phyloP scores from a whole-genome alignment of 495 filamentous ascomycete genomes.

The Aspergillus asperescens region DNA sequence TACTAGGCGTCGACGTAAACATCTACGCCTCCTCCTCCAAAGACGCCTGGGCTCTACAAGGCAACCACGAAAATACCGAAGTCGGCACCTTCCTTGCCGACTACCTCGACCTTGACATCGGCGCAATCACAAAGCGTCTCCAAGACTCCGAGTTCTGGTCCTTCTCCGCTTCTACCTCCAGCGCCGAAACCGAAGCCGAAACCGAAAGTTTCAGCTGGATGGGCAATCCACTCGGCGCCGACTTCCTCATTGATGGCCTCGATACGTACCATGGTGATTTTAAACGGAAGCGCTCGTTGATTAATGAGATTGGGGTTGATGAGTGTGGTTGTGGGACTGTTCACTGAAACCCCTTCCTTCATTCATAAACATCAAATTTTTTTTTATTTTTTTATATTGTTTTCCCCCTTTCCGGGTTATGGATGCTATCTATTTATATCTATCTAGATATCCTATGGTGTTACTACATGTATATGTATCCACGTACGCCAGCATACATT shows the following conservation, averaged over 20 bases:
- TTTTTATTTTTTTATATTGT: background rate
- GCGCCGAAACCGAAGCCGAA: constrained; percentile 13
- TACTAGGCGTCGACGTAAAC: constrained; percentile 76
- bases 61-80: constrained; percentile 94
- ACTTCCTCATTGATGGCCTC: constrained; percentile 32
- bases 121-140: constrained; percentile 68
- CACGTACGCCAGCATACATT: too few relatives aligned
- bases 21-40: constrained; percentile 64
- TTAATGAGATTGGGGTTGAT: constrained; percentile 1
- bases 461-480: too few relatives aligned
- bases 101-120: constrained; percentile 76
- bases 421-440: too few relatives aligned
- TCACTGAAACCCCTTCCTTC: too few relatives aligned
- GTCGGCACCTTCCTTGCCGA: constrained; percentile 72
- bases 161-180: background rate
- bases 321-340: constrained; percentile 37
- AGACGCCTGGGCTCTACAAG: constrained; percentile 50
- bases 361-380: too few relatives aligned
- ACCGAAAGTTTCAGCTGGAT: constrained; percentile 32
- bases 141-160: constrained; percentile 46
- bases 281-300: constrained; percentile 31
- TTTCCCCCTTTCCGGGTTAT: too few relatives aligned
- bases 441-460: too few relatives aligned
- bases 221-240: constrained; percentile 36
- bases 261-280: constrained; percentile 51